Conservation (phyloP, 2,329 filamentous ascomycete genomes). For the Aspergillus tubingensis region DNA sequence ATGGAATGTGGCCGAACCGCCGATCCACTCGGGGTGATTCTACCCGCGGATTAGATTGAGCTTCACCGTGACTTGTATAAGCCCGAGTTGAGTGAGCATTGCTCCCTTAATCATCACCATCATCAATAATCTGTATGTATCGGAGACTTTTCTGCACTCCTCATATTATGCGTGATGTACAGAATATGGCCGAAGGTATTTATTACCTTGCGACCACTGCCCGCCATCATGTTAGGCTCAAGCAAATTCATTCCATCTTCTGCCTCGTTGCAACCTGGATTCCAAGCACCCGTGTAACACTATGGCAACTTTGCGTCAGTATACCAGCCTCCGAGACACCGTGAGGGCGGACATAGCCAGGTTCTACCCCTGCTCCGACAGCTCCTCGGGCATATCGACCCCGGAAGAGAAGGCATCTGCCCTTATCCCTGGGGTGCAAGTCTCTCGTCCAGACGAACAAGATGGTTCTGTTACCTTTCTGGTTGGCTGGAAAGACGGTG, state of each 20-base stretch:
- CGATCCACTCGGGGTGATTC: too few species aligned
- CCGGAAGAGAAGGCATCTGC: not conserved
- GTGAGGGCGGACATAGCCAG: not conserved
- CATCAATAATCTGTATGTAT: too few species aligned
- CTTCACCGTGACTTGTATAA: too few species aligned
- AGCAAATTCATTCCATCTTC: not conserved
- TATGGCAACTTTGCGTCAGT: constrained; percentile 5
- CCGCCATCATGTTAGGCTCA: not conserved
- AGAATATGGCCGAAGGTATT: too few species aligned
- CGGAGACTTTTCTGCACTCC: too few species aligned
- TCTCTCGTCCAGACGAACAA: not conserved
- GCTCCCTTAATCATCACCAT: too few species aligned
- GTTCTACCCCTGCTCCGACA: not conserved
- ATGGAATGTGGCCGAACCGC: too few species aligned
- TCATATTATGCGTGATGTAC: too few species aligned
- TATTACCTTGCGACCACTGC: too few species aligned
- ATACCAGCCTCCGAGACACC: not conserved
- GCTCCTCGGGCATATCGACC: constrained; percentile 1
- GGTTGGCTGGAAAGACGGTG: not conserved
- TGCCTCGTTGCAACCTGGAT: not conserved
- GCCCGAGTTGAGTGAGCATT: too few species aligned
- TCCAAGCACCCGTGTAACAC: not conserved
- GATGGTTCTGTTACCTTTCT: not conserved
- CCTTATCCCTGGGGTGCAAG: not conserved
- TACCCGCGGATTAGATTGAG: too few species aligned